A percentile compares a stretch with the other conserved stretches of the same genome.
Conservation (phyloP, 371 early-diverging fungal genomes). For the Mortierella sp. region DNA sequence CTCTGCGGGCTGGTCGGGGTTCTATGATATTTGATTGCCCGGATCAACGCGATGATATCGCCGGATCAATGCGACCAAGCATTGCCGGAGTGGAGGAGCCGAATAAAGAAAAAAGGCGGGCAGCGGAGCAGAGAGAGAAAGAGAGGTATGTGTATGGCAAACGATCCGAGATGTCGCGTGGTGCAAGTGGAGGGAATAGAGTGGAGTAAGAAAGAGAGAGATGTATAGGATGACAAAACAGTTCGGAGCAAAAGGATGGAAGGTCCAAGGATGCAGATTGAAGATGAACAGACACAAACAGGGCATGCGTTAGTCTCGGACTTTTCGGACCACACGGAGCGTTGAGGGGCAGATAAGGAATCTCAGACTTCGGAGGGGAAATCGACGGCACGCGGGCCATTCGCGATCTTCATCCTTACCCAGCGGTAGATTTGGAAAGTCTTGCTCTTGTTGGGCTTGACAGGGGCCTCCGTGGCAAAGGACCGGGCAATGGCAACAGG, state of each 20-base stretch:
- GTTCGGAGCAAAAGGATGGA: too few relatives aligned
- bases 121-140: background rate
- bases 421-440: conserved; percentile 88
- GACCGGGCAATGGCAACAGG: conserved; percentile 39
- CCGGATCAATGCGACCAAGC: background rate
- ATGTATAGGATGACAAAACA: background rate
- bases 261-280: too few relatives aligned
- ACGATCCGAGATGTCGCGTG: too few relatives aligned
- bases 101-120: background rate
- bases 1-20: conserved; percentile 90
- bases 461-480: conserved; percentile 47
- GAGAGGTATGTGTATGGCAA: background rate
- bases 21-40: conserved; percentile 55
- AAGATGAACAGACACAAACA: too few relatives aligned
- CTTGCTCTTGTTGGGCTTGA: conserved; percentile 57
- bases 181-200: too few relatives aligned
- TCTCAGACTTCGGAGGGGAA: too few relatives aligned
- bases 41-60: background rate
- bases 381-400: too few relatives aligned
- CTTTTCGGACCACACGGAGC: conserved; percentile 1
- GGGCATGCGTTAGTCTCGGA: conserved; percentile 19
- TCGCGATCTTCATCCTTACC: conserved; percentile 60
- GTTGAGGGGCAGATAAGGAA: too few relatives aligned
- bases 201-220: background rate
- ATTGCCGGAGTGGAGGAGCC: too few relatives aligned